phyloP scores from a whole-genome alignment of 2,329 filamentous ascomycete genomes.

The Gaeumannomyces sp. region DNA sequence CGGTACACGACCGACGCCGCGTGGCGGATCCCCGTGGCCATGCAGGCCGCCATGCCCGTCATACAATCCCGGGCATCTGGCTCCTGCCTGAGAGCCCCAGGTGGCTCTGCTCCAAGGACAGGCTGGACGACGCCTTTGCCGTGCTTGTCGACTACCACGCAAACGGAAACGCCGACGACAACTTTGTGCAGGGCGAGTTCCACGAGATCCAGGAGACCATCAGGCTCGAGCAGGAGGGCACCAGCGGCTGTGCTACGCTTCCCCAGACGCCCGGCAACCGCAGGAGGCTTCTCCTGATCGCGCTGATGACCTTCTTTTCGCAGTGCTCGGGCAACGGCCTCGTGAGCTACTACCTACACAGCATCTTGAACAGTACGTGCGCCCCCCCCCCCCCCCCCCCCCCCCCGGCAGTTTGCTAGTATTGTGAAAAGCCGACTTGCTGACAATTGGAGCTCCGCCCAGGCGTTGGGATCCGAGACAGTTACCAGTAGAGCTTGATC shows the following conservation, averaged over 20 bases:
- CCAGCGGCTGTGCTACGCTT: conserved; percentile 30
- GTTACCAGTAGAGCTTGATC: conserved; percentile 12
- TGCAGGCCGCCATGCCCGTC: conserved; percentile 23
- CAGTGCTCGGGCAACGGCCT: conserved; percentile 19
- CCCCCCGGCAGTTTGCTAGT: too few relatives aligned
- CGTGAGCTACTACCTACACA: conserved; percentile 13
- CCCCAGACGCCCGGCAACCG: conserved; percentile 20
- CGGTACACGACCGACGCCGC: conserved; percentile 35
- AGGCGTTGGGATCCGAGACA: conserved; percentile 14
- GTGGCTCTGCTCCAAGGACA: conserved; percentile 21
- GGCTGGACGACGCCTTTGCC: conserved; percentile 12
- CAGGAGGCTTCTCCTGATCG: conserved; percentile 13
- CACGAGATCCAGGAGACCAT: conserved; percentile 41
- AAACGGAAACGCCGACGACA: conserved; percentile 27
- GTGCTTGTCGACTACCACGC: conserved; percentile 24
- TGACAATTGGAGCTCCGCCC: too few relatives aligned
- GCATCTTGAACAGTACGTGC: conserved; percentile 11
- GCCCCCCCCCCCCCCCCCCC: too few relatives aligned
- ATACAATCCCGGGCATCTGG: conserved; percentile 32
- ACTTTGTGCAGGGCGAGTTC: conserved; percentile 31
- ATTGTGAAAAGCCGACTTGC: too few relatives aligned
- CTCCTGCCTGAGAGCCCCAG: conserved; percentile 36
- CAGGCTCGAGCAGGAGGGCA: conserved; percentile 31
- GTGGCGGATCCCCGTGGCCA: conserved; percentile 25
- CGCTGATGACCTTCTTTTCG: conserved; percentile 28